phyloP scores from a whole-genome alignment of 306 rosid species.

The Dalbergia cultrata region DNA sequence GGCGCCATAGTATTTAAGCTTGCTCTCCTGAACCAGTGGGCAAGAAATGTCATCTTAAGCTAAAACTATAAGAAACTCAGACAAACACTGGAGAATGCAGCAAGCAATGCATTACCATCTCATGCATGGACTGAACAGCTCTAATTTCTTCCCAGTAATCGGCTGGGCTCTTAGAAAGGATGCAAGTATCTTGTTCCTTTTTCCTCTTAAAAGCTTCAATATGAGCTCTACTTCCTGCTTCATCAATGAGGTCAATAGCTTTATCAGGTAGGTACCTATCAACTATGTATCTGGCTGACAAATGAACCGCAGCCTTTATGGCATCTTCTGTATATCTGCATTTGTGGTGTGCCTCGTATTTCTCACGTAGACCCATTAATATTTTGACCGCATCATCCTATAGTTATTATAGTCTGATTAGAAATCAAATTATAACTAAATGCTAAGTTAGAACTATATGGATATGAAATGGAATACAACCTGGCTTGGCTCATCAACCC shows the following conservation, averaged over 20 bases:
- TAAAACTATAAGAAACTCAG: constrained; percentile 15
- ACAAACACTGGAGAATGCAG: constrained; percentile 25
- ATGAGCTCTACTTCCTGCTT: constrained; percentile 95
- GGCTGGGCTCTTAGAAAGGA: constrained; percentile 73
- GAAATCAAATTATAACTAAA: constrained; percentile 25
- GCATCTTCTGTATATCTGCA: constrained; percentile 79
- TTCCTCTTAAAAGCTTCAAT: constrained; percentile 78
- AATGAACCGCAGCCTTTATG: constrained; percentile 74
- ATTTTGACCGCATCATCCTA: constrained; percentile 76
- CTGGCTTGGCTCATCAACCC: constrained; percentile 89
- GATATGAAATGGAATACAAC: constrained; percentile 54
- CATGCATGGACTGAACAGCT: constrained; percentile 78
- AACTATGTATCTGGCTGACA: constrained; percentile 76
- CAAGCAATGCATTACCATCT: constrained; percentile 65
- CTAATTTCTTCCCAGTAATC: constrained; percentile 89
- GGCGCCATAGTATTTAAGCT: constrained; percentile 58
- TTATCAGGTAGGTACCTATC: constrained; percentile 98
- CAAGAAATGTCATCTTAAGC: constrained; percentile 42
- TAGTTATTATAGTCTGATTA: constrained; percentile 39
- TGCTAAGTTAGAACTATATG: constrained; percentile 19
- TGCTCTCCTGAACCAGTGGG: constrained; percentile 64
- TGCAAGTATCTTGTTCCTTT: constrained; percentile 61
- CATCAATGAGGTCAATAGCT: constrained; percentile 97
- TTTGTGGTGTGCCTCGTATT: constrained; percentile 81
- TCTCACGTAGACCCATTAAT: constrained; percentile 74